phyloP scores from a whole-genome alignment of 1,139 yeast species.

The Blastobotrys arbuscula region DNA sequence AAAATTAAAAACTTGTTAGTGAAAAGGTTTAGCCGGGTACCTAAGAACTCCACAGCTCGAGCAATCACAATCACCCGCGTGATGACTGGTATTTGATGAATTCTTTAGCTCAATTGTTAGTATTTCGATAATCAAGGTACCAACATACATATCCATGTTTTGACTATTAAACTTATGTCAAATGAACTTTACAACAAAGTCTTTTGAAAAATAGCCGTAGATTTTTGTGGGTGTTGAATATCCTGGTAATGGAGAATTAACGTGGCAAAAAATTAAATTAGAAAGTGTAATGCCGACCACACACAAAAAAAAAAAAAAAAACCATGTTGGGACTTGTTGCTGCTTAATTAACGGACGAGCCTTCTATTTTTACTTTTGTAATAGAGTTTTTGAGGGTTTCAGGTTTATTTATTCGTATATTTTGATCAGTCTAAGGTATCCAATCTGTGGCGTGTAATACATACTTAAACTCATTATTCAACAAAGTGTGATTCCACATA shows the following conservation, averaged over 20 bases:
- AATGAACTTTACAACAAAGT: no score
- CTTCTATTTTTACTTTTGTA: no score
- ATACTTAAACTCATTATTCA: no score
- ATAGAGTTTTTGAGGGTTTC: no score
- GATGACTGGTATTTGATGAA: background rate
- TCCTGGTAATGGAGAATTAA: background rate
- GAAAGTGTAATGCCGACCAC: background rate
- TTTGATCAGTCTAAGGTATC: no score
- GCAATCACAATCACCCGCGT: background rate
- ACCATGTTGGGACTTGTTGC: no score
- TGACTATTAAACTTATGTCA: no score
- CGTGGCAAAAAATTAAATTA: background rate
- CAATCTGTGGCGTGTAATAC: no score
- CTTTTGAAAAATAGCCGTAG: background rate
- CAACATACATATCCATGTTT: background rate
- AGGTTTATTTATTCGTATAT: no score
- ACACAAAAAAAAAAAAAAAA: no score
- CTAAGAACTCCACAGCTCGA: background rate
- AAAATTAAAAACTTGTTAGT: background rate
- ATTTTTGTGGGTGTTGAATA: background rate
- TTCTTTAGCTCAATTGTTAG: background rate
- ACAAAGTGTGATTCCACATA: no score
- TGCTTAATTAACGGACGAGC: no score
- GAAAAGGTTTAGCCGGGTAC: background rate
- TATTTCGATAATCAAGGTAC: background rate